These are phyloP conservation scores for Suhomyces ambrosiae DNA, from an alignment of 1,139 yeast species.

Conservation along the genomic window DNA sequence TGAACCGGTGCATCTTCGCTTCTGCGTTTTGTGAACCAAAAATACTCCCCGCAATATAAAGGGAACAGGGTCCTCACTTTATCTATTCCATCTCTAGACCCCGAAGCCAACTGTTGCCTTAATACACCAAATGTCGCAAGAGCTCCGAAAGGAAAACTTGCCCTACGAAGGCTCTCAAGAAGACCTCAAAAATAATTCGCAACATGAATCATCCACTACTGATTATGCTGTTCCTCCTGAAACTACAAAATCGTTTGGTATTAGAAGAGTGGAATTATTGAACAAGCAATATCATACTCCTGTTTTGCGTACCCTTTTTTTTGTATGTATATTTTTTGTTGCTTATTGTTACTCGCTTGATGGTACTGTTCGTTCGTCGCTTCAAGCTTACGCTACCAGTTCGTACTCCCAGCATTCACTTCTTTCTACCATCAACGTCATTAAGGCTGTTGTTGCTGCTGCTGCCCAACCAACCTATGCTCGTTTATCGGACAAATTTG, in stretches of 20 bases:
- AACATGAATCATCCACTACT: background rate
- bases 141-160: background rate
- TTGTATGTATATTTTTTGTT: conserved; percentile 56
- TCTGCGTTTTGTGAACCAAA: too few species aligned
- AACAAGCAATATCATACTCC: conserved; percentile 32
- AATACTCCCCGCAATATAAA: background rate
- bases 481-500: conserved; percentile 69
- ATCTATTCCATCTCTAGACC: background rate
- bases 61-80: background rate
- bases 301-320: conserved; percentile 36
- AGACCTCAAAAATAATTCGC: background rate
- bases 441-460: conserved; percentile 66
- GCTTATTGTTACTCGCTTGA: conserved; percentile 73
- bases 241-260: conserved; percentile 32
- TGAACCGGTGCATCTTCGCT: too few species aligned
- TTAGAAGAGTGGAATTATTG: conserved; percentile 45
- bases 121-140: background rate
- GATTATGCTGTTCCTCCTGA: background rate
- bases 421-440: conserved; percentile 64
- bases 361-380: conserved; percentile 51
- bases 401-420: conserved; percentile 62
- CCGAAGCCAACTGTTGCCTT: background rate
- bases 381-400: conserved; percentile 56
- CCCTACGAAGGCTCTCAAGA: background rate
- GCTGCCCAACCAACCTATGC: conserved; percentile 74